These are phyloP conservation scores for Fragaria vesca DNA, from an alignment of 306 rosid genomes.

Conservation along the genomic window DNA sequence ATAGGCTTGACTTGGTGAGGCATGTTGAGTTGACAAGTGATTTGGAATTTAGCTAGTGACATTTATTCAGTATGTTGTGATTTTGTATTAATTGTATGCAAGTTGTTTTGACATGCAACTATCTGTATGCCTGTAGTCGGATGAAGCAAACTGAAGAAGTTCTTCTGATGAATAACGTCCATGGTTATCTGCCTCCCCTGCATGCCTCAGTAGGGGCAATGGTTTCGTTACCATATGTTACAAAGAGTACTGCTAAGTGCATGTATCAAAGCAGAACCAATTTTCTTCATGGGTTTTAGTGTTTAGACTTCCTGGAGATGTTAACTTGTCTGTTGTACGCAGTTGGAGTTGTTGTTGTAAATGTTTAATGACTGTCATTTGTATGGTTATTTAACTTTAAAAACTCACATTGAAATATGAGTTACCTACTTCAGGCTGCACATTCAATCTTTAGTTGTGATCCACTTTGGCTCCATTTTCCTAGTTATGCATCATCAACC, in stretches of 20 bases:
- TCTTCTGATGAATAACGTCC: constrained; percentile 26
- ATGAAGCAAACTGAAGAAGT: constrained; percentile 20
- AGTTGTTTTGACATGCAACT: constrained; percentile 22
- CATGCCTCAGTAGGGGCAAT: constrained; percentile 17
- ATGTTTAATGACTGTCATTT: constrained; percentile 1
- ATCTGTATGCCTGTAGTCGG: constrained; percentile 15
- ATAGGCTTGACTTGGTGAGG: neutral
- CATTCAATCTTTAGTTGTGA: neutral
- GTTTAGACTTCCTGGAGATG: constrained; percentile 7
- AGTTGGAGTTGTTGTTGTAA: constrained; percentile 9
- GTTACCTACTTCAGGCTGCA: neutral
- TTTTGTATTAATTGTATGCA: neutral
- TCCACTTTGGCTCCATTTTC: neutral
- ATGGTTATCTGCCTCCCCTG: constrained; percentile 22
- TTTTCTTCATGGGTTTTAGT: constrained; percentile 14
- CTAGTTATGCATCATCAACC: neutral
- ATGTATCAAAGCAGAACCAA: constrained; percentile 23
- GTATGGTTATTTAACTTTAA: neutral
- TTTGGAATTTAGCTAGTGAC: neutral
- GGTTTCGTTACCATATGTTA: constrained; percentile 36
- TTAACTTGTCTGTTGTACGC: constrained; percentile 9
- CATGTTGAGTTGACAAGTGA: neutral
- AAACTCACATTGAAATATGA: neutral
- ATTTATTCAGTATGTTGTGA: neutral
- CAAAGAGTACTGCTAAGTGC: constrained; percentile 12